phyloP scores from a whole-genome alignment of 108 stramenopile genomes.

The Skeletonema potamos region DNA sequence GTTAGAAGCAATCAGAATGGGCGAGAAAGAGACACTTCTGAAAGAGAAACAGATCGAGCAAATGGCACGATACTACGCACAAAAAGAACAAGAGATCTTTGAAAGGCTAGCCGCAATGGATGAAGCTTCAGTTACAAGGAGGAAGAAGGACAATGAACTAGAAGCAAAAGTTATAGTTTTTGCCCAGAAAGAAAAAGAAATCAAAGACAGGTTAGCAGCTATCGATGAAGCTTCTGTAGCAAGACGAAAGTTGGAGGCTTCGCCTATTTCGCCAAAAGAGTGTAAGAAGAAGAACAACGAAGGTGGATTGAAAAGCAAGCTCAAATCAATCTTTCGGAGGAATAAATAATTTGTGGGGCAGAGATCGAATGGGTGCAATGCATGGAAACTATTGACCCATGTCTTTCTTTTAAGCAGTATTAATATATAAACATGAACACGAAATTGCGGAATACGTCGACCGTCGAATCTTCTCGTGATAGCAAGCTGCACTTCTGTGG shows the following conservation, averaged over 20 bases:
- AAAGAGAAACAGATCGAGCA: not conserved
- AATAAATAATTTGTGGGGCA: too few species aligned
- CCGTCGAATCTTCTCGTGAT: too few species aligned
- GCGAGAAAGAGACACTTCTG: not conserved
- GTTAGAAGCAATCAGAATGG: not conserved
- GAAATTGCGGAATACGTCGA: too few species aligned
- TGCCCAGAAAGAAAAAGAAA: not conserved
- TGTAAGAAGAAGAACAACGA: not conserved
- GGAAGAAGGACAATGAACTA: not conserved
- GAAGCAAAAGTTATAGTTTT: not conserved
- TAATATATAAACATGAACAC: too few species aligned
- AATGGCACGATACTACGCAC: not conserved
- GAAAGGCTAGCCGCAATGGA: not conserved
- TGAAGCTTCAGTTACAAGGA: not conserved
- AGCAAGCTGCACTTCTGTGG: too few species aligned
- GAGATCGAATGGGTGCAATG: too few species aligned
- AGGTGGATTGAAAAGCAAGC: not conserved
- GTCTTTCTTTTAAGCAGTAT: too few species aligned
- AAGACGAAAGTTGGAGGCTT: not conserved
- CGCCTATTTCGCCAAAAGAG: not conserved
- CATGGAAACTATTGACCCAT: too few species aligned
- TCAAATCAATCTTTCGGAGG: not conserved
- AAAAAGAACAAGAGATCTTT: not conserved
- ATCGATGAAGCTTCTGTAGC: not conserved
- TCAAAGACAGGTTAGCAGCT: not conserved